Evolutionary conservation across 1,139 yeast genomes (phyloP).

Genomic region (Yamadazyma trypodendri): DNA sequence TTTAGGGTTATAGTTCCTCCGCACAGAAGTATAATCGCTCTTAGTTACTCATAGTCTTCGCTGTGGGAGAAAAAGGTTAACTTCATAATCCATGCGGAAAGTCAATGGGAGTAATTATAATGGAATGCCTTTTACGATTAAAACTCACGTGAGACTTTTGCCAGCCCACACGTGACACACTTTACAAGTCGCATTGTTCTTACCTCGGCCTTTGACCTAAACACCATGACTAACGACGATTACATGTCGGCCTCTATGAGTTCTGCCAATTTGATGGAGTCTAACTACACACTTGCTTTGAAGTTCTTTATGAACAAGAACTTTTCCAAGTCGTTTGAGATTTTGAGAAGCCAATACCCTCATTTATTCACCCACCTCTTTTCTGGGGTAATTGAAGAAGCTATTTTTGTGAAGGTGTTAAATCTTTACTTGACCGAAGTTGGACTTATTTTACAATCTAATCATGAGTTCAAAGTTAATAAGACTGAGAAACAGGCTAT

Average conservation of each 20-base stretch:
- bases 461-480: conserved; percentile 15
- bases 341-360: conserved; percentile 26
- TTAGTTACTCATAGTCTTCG: no score
- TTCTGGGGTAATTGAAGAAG: conserved; percentile 27
- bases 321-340: conserved; percentile 32
- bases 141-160: no score
- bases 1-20: no score
- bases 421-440: conserved; percentile 37
- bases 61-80: no score
- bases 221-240: conserved; percentile 12
- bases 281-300: conserved; percentile 33
- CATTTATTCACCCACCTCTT: conserved; percentile 22
- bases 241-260: conserved; percentile 12
- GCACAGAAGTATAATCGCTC: no score
- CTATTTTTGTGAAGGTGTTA: conserved; percentile 33
- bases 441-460: conserved; percentile 28
- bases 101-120: no score
- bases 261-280: conserved; percentile 13
- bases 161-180: background rate
- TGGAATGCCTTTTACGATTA: no score
- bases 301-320: conserved; percentile 43
- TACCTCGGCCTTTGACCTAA: background rate
- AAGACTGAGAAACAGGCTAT: conserved; percentile 17
- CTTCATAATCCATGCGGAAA: no score
- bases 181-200: background rate